Evolutionary conservation across 2,329 filamentous ascomycete genomes (phyloP).

Genomic region (Nigrospora sphaerica): DNA sequence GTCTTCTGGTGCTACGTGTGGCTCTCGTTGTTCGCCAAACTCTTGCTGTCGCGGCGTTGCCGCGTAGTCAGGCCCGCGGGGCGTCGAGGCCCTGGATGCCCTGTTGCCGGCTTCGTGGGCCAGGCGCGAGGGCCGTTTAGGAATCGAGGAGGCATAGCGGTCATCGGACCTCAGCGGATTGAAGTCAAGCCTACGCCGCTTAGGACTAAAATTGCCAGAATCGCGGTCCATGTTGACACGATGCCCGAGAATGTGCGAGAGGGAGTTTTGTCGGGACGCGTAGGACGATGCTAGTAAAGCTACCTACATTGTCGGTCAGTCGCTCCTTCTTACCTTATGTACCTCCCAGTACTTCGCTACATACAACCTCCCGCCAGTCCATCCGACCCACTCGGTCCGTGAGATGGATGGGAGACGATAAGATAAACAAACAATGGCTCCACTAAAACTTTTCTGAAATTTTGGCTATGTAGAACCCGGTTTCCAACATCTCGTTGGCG

Average conservation of each 20-base stretch:
- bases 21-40: constrained; percentile 53
- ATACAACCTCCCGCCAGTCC: too few species aligned
- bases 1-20: constrained; percentile 58
- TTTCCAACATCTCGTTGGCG: too few species aligned
- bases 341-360: too few species aligned
- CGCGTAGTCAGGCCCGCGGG: constrained; percentile 14
- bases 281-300: not conserved
- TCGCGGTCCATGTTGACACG: constrained; percentile 19
- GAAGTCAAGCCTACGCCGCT: constrained; percentile 60
- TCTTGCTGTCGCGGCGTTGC: constrained; percentile 44
- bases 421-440: too few species aligned
- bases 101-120: constrained; percentile 1
- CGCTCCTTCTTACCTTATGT: too few species aligned
- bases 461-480: too few species aligned
- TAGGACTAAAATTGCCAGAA: constrained; percentile 40
- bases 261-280: not conserved
- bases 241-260: not conserved
- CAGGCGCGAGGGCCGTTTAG: constrained; percentile 26
- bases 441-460: too few species aligned
- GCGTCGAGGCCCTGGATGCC: constrained; percentile 11
- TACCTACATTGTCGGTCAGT: too few species aligned
- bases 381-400: too few species aligned
- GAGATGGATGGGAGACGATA: too few species aligned
- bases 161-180: constrained; percentile 46
- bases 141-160: constrained; percentile 43